These are phyloP conservation scores for Tetrahymena malaccensis DNA, from an alignment of 73 alveolate genomes.

Conservation along the genomic window DNA sequence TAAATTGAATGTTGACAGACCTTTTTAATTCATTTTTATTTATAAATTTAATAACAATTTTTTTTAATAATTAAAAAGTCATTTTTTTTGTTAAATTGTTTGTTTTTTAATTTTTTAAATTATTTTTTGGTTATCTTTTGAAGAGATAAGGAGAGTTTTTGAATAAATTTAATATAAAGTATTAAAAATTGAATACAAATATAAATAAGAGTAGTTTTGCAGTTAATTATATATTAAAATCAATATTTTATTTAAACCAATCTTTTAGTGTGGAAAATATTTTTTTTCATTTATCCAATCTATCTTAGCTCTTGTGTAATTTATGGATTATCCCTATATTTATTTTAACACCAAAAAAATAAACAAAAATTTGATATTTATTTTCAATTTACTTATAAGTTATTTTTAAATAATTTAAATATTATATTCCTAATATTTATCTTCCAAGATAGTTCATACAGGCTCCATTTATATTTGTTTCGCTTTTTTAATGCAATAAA, in stretches of 20 bases:
- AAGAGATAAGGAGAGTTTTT: background rate
- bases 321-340: background rate
- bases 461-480: background rate
- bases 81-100: background rate
- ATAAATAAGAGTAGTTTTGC: background rate
- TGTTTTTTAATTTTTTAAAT: background rate
- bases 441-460: background rate
- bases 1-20: background rate
- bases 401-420: background rate
- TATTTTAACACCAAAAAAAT: background rate
- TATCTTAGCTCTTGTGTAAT: background rate
- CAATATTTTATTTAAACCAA: background rate
- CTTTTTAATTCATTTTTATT: background rate
- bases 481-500: background rate
- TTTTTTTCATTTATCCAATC: background rate
- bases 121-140: background rate
- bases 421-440: background rate
- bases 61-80: background rate
- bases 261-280: background rate
- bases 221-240: background rate
- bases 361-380: too few relatives aligned
- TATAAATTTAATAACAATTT: background rate
- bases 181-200: background rate
- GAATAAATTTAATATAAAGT: background rate
- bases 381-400: background rate